Evolutionary conservation across 225 moss, liverwort and hornwort genomes (phyloP), one percentile per base, ranked within the genome.

Genomic region (Anthoceros angustus): DNA sequence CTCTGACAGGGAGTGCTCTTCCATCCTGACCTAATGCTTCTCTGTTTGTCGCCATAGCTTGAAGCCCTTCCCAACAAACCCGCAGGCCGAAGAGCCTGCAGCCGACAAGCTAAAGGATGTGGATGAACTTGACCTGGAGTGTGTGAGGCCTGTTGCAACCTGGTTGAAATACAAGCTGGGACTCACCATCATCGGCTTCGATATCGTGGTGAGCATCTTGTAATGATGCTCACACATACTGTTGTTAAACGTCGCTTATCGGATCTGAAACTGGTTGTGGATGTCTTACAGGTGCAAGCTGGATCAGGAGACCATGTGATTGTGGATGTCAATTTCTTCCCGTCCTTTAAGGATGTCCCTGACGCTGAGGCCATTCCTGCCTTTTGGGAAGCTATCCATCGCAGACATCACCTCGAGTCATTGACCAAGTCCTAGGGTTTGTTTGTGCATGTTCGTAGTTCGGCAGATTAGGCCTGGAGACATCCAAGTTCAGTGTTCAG

Each of bases 271-370:
- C 69, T 18, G 42, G 21, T 43, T 42, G 23, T 32, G 15, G 20
- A 18, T 11, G n/a, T 67, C 5, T 12, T 67, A 64, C 77, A 93
- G 87, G 82, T 95, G 46, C 86, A 88, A 76, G 81, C 80, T 62
- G 86, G 77, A 67, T 82, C 85, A 0, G 74, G 77, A 42, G 83
- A 98, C 62, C 90, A 91, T 32, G 86, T 98, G 10, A 86, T 98
- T 73, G 84, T 91, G 69, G 95, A 95, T 41, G 85, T 95, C 23
- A 95, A 95, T 71, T 91, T 83, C 79, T 91, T 95, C 55, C 88
- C 88, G 8, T 86, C 91, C 12, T 95, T 95, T 70, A 91, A 87
- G 72, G 95, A 95, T 65, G 88, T 91, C 12, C 76, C 86, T 23
- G 85, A 86, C 46, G 55, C 75, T 62, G 86, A 86, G 72, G 87